Evolutionary conservation across 345 rosid genomes (phyloP).

Genomic region (Diplotaxis tenuifolia): DNA sequence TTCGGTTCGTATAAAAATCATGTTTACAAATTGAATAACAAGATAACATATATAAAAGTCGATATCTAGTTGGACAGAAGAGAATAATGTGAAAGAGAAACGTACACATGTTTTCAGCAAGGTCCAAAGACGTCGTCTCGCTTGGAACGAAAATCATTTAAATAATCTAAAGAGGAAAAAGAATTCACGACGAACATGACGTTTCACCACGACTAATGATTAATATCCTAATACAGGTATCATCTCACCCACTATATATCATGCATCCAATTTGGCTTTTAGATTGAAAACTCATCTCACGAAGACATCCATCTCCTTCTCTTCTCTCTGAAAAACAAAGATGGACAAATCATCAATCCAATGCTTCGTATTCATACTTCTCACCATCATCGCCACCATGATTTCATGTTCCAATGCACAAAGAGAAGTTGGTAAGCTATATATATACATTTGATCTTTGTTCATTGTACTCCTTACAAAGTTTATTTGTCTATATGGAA

Average conservation of each 20-base stretch:
- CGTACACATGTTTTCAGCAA: slow-evolving; percentile 7
- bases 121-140: slow-evolving; percentile 25
- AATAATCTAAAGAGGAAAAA: background rate
- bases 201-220: background rate
- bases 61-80: background rate
- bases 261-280: background rate
- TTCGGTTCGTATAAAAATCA: background rate
- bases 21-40: background rate
- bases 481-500: background rate
- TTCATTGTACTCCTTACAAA: background rate
- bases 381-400: slow-evolving; percentile 9
- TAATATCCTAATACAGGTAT: slow-evolving; percentile 9
- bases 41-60: background rate
- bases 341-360: slow-evolving; percentile 24
- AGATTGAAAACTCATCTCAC: background rate
- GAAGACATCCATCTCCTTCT: background rate
- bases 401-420: slow-evolving; percentile 15
- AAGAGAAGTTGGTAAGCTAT: slow-evolving; percentile 35
- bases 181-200: slow-evolving; percentile 10
- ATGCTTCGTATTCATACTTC: slow-evolving; percentile 11
- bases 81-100: background rate
- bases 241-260: slow-evolving; percentile 7
- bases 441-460: background rate
- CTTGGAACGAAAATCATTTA: background rate
- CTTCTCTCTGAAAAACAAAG: background rate